These are phyloP conservation scores for Fistulinella prunicolor DNA, from an alignment of 768 basidiomycete species.

Conservation along the genomic window DNA sequence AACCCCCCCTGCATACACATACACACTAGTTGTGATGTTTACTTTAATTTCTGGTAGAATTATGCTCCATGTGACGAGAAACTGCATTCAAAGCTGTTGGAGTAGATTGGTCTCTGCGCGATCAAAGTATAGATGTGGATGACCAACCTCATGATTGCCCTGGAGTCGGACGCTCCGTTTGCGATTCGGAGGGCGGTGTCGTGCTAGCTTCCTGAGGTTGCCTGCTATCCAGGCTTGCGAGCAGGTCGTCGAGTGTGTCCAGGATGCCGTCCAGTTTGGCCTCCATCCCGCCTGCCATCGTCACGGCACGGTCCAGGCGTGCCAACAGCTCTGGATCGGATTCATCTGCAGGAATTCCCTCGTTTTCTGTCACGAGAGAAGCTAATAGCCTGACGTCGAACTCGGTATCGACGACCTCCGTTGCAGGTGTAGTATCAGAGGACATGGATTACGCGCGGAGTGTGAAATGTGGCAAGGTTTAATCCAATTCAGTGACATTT, in stretches of 20 bases:
- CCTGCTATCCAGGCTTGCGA: constrained; percentile 39
- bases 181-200: constrained; percentile 1
- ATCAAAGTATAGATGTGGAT: background rate
- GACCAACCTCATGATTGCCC: constrained; percentile 17
- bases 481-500: constrained; percentile 25
- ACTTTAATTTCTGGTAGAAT: constrained; percentile 12
- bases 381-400: constrained; percentile 37
- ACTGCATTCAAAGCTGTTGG: background rate
- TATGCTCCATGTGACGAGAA: constrained; percentile 13
- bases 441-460: constrained; percentile 14
- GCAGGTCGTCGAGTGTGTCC: constrained; percentile 52
- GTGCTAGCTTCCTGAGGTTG: background rate
- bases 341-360: constrained; percentile 34
- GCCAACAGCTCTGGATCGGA: constrained; percentile 48
- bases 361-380: constrained; percentile 28
- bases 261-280: constrained; percentile 59
- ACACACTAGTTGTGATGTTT: constrained; percentile 3
- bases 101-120: background rate
- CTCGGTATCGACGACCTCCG: constrained; percentile 24
- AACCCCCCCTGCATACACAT: constrained; percentile 9
- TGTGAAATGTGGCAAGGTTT: constrained; percentile 2
- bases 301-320: constrained; percentile 55
- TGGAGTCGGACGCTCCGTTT: background rate
- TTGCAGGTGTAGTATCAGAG: background rate
- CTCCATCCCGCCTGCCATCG: constrained; percentile 61